These are phyloP conservation scores for Brassica carinata DNA, from an alignment of 345 rosid species.

Conservation along the genomic window DNA sequence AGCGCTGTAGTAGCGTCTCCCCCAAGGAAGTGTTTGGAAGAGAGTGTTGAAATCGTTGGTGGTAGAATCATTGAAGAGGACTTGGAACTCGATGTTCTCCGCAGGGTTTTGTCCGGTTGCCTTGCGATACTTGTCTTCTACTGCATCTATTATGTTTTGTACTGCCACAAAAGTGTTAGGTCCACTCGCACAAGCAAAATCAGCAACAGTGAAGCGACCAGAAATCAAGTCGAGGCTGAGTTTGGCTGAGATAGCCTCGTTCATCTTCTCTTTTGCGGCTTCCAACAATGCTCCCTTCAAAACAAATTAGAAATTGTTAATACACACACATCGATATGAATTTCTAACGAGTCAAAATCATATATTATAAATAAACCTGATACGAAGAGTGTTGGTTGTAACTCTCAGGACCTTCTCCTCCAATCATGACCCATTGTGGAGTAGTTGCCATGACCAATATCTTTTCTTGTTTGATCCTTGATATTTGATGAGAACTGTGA, in stretches of 20 bases:
- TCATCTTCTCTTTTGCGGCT: constrained; percentile 21
- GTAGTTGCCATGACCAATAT: background rate
- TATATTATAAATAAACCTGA: background rate
- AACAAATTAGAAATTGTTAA: background rate
- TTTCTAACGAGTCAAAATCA: background rate
- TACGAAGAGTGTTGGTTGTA: background rate
- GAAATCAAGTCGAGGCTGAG: constrained; percentile 18
- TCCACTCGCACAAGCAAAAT: constrained; percentile 39
- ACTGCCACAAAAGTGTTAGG: constrained; percentile 30
- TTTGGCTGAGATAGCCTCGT: constrained; percentile 6
- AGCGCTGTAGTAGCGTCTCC: constrained; percentile 30
- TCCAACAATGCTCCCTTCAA: constrained; percentile 21
- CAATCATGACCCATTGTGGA: background rate
- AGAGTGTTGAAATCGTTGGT: constrained; percentile 66
- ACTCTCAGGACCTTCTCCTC: constrained; percentile 7
- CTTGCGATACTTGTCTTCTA: constrained; percentile 15
- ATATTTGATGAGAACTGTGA: background rate
- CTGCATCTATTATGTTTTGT: constrained; percentile 24
- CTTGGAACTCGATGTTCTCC: constrained; percentile 37
- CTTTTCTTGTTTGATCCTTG: background rate
- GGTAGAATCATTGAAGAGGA: constrained; percentile 41
- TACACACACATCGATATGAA: background rate
- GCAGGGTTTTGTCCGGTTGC: constrained; percentile 1
- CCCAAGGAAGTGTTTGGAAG: constrained; percentile 42
- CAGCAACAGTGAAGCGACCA: constrained; percentile 5